phyloP scores from a whole-genome alignment of 306 rosid species.

The Sicyos baderoa region DNA sequence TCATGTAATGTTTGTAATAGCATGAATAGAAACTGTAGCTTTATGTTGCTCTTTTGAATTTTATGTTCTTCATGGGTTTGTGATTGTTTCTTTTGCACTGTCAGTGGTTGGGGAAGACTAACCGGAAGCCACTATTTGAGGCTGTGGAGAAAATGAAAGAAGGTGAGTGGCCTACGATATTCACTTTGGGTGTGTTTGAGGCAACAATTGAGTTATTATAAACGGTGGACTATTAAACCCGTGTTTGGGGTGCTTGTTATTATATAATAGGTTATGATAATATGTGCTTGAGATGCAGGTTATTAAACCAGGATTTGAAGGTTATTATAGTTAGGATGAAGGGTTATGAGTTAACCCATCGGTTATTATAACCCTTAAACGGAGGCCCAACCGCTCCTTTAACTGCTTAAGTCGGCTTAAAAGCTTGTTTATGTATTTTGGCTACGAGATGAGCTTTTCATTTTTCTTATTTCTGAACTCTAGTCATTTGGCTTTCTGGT shows the following conservation, averaged over 20 bases:
- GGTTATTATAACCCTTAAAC: too few relatives aligned
- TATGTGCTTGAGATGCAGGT: too few relatives aligned
- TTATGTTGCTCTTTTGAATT: background rate
- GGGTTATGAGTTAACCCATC: too few relatives aligned
- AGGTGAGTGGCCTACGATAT: conserved; percentile 38
- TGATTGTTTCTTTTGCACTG: conserved; percentile 21
- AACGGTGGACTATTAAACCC: too few relatives aligned
- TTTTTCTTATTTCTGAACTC: too few relatives aligned
- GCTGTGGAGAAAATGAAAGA: conserved; percentile 99
- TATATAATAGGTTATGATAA: too few relatives aligned
- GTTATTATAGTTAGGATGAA: too few relatives aligned
- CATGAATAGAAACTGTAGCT: background rate
- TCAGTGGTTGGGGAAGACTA: conserved; percentile 84
- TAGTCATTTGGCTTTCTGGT: conserved; percentile 15
- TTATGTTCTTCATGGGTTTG: conserved; percentile 5
- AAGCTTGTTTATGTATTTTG: background rate
- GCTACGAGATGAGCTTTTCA: background rate
- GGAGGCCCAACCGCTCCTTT: background rate
- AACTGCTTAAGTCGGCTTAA: background rate
- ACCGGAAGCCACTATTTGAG: conserved; percentile 82
- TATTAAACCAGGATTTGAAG: too few relatives aligned
- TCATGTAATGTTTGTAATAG: background rate
- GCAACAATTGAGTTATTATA: too few relatives aligned
- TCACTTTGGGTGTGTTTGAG: background rate
- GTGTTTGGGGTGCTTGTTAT: too few relatives aligned